These are phyloP conservation scores for Penicillium oxalicum DNA, from an alignment of 2,329 filamentous ascomycete species.

Conservation along the genomic window DNA sequence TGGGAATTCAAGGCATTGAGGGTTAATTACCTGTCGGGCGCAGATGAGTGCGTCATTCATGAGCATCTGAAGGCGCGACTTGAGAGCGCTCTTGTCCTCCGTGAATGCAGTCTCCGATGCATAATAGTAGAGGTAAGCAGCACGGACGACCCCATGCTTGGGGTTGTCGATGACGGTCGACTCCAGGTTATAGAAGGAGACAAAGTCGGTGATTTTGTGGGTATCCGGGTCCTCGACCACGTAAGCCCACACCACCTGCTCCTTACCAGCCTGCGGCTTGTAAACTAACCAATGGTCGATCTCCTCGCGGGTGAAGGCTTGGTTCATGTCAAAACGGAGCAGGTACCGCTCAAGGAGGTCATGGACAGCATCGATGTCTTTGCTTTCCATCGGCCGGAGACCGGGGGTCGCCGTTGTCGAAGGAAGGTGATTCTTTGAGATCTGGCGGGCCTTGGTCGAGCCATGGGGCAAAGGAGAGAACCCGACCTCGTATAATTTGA, in stretches of 20 bases:
- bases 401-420: slow-evolving; percentile 66
- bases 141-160: slow-evolving; percentile 72
- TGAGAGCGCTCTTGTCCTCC: slow-evolving; percentile 53
- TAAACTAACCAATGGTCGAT: slow-evolving; percentile 82
- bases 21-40: slow-evolving; percentile 61
- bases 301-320: slow-evolving; percentile 73
- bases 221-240: slow-evolving; percentile 71
- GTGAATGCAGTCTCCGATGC: slow-evolving; percentile 72
- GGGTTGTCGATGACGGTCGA: slow-evolving; percentile 81
- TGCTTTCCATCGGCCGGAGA: slow-evolving; percentile 70
- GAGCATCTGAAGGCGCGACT: slow-evolving; percentile 72
- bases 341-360: slow-evolving; percentile 72
- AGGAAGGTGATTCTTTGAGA: slow-evolving; percentile 79
- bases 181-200: slow-evolving; percentile 94
- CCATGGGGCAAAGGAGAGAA: slow-evolving; percentile 82
- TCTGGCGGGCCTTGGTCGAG: slow-evolving; percentile 79
- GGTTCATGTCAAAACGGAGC: slow-evolving; percentile 73
- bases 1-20: not conserved
- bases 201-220: slow-evolving; percentile 87
- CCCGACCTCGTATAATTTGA: slow-evolving; percentile 89
- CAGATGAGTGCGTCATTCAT: slow-evolving; percentile 81
- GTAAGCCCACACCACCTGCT: slow-evolving; percentile 89
- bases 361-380: slow-evolving; percentile 71
- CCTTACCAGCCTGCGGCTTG: slow-evolving; percentile 55
- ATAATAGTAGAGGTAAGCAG: slow-evolving; percentile 97